These are phyloP conservation scores for Boechera stricta DNA, from an alignment of 345 rosid genomes.

Conservation along the genomic window DNA sequence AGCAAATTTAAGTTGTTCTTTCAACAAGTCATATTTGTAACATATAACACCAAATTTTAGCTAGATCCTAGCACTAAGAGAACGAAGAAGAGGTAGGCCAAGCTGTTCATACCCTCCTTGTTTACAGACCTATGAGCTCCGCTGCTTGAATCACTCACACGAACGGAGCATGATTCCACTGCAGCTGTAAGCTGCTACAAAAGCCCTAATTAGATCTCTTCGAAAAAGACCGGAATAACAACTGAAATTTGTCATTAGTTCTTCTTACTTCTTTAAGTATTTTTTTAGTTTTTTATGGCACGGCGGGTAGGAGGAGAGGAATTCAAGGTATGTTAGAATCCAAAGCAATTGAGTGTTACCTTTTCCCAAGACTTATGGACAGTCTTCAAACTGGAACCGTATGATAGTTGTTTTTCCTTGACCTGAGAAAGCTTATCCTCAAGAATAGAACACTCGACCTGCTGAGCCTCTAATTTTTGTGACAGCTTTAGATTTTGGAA, in stretches of 20 bases:
- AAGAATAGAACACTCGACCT: conserved; percentile 68
- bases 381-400: conserved; percentile 59
- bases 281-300: not conserved
- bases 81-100: conserved; percentile 24
- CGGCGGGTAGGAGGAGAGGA: not conserved
- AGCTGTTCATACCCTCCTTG: conserved; percentile 56
- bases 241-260: not conserved
- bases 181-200: conserved; percentile 62
- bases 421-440: conserved; percentile 63
- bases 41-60: conserved; percentile 19
- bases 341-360: conserved; percentile 51
- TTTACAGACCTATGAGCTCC: conserved; percentile 41
- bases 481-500: conserved; percentile 87
- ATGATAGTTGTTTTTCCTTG: conserved; percentile 64
- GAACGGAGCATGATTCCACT: conserved; percentile 64
- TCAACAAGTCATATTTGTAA: conserved; percentile 41
- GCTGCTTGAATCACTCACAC: conserved; percentile 53
- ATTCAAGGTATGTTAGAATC: not conserved
- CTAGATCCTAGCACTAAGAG: conserved; percentile 16
- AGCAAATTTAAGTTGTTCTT: conserved; percentile 36
- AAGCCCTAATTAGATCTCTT: conserved; percentile 36
- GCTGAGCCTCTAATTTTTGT: conserved; percentile 83
- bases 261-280: not conserved
- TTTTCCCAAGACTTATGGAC: conserved; percentile 74
- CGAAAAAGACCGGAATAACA: not conserved